Conservation (phyloP, 108 stramenopile species). For the Skeletonema tropicum region DNA sequence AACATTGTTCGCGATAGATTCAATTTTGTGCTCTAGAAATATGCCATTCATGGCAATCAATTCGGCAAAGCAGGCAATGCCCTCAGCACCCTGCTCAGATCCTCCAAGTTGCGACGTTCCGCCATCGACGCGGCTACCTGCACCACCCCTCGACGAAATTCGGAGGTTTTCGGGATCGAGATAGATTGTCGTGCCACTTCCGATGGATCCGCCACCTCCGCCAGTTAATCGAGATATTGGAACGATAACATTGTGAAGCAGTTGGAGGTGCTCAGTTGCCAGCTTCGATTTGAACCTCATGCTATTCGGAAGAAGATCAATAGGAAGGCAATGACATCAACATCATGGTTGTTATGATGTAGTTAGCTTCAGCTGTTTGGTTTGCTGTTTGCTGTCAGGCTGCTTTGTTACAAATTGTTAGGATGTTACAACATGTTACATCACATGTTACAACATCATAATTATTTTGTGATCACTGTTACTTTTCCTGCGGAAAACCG, state of each 20-base stretch:
- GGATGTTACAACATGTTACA: too few species aligned
- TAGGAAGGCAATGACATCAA: too few species aligned
- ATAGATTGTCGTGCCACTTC: constrained; percentile 67
- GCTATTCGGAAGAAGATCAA: background rate
- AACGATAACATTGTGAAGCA: constrained; percentile 65
- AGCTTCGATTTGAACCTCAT: constrained; percentile 91
- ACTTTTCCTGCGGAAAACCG: too few species aligned
- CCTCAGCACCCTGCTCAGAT: constrained; percentile 52
- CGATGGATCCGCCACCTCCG: constrained; percentile 42
- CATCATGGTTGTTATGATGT: too few species aligned
- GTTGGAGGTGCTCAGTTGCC: constrained; percentile 70
- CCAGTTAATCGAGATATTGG: constrained; percentile 64
- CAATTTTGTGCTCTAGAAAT: constrained; percentile 84
- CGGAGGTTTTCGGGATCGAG: constrained; percentile 71
- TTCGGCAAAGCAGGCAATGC: constrained; percentile 84
- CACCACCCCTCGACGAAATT: constrained; percentile 59
- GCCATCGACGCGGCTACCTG: constrained; percentile 29
- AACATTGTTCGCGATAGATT: constrained; percentile 79
- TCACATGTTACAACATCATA: too few species aligned
- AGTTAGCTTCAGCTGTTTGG: too few species aligned
- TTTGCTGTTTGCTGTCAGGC: too few species aligned
- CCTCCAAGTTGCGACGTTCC: constrained; percentile 26
- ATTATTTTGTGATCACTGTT: too few species aligned
- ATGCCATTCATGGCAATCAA: constrained; percentile 61
- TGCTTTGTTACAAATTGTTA: too few species aligned